Evolutionary conservation across 139 green algal genomes (phyloP), one percentile per base, ranked within the genome.

Genomic region (Coelastrella sp.): DNA sequence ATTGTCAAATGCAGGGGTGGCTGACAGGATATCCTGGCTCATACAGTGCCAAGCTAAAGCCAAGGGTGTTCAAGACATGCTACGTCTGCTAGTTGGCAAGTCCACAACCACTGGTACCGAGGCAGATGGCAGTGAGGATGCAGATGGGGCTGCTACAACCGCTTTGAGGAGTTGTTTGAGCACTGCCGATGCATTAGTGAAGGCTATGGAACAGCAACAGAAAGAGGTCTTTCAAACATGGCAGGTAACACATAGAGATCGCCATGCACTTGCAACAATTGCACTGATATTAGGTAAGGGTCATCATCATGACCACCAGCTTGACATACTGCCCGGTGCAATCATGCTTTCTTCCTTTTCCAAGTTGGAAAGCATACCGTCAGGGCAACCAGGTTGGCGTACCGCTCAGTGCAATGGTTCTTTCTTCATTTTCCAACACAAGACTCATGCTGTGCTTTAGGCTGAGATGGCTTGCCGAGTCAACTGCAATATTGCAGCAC

Each of bases 151-250:
- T 51, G 67, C 43, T 50, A 53, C 35, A 32, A 41, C 72, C 13
- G 80, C 86, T 4, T 66, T 92, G 71, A 79, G 86, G 40, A 83
- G 78, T 34, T 89, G 90, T 67, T 72, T 91, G 34, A 88, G 85
- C 27, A 87, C 92, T 43, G 86, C 88, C 3, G 35, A 60, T 25
- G 68, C 89, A 34, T 69, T 95, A 37, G n/a, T 68, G 7, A 81
- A 88, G 66, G 90, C 92, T 59, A 69, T 93, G 23, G 86, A 92
- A 27, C 45, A 32, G 21, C 85, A 90, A 62, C 90, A 76, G 50
- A 84, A 91, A 17, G 41, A 89, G 23, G 51, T 81, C 45, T 93
- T 92, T n/a, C 63, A 59, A 48, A 69, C 43, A 2, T 93, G 89
- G 87, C 84, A 88, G 85, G 85, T 87, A 64, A 34, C 7, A 21